Evolutionary conservation across 208 protist species (phyloP).

Genomic region (Crithidia expoeki): DNA sequence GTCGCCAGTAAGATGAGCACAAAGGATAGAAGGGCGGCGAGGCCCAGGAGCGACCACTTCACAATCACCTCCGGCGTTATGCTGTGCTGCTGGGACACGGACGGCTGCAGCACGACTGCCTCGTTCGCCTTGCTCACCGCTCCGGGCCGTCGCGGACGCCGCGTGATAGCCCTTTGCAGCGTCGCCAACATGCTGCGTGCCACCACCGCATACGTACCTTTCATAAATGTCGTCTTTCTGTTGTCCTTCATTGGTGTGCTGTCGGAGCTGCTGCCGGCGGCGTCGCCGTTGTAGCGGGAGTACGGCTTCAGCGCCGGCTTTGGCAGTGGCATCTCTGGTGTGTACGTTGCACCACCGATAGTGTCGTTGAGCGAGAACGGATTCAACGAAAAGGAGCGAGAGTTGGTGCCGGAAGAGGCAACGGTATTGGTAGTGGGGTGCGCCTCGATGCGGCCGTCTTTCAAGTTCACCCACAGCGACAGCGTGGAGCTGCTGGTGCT

Average conservation of each 20-base stretch:
- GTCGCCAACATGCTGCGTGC: not conserved
- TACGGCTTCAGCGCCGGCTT: constrained; percentile 30
- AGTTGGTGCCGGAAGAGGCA: not conserved
- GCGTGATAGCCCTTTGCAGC: not conserved
- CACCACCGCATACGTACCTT: too few relatives aligned
- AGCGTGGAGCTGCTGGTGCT: not conserved
- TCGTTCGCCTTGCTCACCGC: not conserved
- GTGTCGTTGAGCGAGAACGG: not conserved
- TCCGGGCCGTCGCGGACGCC: constrained; percentile 5
- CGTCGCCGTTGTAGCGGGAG: constrained; percentile 23
- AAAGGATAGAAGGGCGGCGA: constrained; percentile 16
- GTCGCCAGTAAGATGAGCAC: constrained; percentile 11
- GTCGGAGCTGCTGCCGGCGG: not conserved
- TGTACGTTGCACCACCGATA: constrained; percentile 18
- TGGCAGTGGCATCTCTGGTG: constrained; percentile 26
- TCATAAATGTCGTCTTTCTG: not conserved
- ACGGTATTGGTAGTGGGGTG: not conserved
- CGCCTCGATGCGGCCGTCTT: constrained; percentile 25
- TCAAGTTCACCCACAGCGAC: constrained; percentile 24
- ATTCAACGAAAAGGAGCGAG: not conserved
- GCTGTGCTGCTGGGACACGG: not conserved
- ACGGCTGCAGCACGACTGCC: not conserved
- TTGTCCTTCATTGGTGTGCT: not conserved
- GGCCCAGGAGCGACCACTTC: constrained; percentile 29
- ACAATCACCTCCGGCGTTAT: constrained; percentile 8